Evolutionary conservation across 2,329 filamentous ascomycete species (phyloP).

Genomic region (Lasiodiplodia gonubiensis): DNA sequence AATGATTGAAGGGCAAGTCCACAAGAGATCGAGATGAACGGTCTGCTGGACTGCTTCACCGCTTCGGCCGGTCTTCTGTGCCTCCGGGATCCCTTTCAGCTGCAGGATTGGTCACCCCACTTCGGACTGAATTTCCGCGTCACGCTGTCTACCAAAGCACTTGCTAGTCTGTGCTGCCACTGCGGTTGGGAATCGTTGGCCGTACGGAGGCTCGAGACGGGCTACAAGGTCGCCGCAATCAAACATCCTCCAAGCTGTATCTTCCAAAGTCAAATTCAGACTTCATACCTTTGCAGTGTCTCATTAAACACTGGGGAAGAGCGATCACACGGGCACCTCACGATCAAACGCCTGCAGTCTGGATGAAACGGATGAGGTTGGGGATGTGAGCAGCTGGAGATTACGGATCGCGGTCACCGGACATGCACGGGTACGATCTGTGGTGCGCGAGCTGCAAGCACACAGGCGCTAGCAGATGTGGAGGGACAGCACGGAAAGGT

Average conservation of each 20-base stretch:
- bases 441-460: constrained; percentile 7
- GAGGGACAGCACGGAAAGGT: constrained; percentile 20
- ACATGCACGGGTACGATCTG: constrained; percentile 8
- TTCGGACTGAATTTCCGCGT: neutral
- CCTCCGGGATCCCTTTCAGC: constrained; percentile 3
- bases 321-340: constrained; percentile 1
- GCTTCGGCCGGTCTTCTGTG: neutral
- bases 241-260: neutral
- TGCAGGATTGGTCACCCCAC: constrained; percentile 2
- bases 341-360: neutral
- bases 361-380: neutral
- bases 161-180: neutral
- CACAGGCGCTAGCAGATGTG: constrained; percentile 8
- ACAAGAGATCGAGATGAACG: constrained; percentile 52
- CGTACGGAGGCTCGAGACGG: constrained; percentile 2
- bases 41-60: constrained; percentile 11
- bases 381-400: neutral
- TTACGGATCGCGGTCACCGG: constrained; percentile 1
- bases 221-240: neutral
- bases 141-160: neutral
- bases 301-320: neutral
- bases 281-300: neutral
- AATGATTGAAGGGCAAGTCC: constrained; percentile 44
- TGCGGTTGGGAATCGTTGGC: neutral
- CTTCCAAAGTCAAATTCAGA: neutral